These are phyloP conservation scores for Pterocarpus macrocarpus DNA, from an alignment of 306 rosid species.

Conservation along the genomic window DNA sequence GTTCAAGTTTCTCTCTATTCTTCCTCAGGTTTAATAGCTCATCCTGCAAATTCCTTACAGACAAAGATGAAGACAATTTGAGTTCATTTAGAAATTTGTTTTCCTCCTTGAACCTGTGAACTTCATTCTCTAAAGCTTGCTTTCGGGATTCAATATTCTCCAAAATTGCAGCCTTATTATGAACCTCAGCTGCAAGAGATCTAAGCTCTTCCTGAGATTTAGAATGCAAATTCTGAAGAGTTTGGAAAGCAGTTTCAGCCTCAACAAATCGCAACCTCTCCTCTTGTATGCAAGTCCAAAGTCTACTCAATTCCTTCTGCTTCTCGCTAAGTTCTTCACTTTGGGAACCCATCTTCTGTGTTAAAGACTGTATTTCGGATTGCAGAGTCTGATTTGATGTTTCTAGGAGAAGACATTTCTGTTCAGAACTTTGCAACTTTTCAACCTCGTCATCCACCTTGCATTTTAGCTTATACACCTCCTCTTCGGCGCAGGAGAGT, in stretches of 20 bases:
- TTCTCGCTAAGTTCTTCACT: constrained; percentile 83
- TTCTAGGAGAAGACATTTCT: constrained; percentile 69
- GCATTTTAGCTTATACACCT: constrained; percentile 64
- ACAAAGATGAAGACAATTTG: constrained; percentile 71
- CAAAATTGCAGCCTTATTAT: constrained; percentile 58
- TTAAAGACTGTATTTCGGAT: constrained; percentile 76
- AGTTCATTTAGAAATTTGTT: constrained; percentile 70
- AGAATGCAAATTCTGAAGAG: constrained; percentile 87
- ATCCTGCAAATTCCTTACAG: constrained; percentile 70
- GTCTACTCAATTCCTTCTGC: constrained; percentile 89
- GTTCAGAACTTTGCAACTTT: constrained; percentile 75
- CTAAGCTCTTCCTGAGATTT: constrained; percentile 92
- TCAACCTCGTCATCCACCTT: constrained; percentile 66
- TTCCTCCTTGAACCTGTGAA: constrained; percentile 68
- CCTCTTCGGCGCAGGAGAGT: constrained; percentile 70
- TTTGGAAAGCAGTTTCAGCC: constrained; percentile 96
- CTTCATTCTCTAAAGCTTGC: constrained; percentile 71
- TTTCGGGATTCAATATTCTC: constrained; percentile 68
- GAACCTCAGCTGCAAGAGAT: constrained; percentile 72
- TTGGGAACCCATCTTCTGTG: constrained; percentile 79
- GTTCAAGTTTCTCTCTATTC: constrained; percentile 77
- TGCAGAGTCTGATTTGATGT: constrained; percentile 77
- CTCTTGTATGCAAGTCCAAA: constrained; percentile 86
- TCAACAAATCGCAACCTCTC: constrained; percentile 79
- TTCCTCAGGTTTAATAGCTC: constrained; percentile 78